Conservation (phyloP, 1,139 yeast genomes). For the Candida neerlandica region DNA sequence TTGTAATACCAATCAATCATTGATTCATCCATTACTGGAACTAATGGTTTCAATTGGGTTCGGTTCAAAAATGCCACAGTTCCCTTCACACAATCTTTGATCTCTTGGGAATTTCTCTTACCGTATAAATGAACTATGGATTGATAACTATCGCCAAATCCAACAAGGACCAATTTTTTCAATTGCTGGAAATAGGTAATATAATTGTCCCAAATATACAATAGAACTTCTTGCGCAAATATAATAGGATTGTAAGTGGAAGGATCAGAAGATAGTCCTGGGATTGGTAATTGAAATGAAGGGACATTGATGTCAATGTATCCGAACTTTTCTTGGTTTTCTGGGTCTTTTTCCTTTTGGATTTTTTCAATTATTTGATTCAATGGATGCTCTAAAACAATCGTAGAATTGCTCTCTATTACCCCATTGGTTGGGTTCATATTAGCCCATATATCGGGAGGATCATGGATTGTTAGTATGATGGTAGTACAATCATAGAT, state of each 20-base stretch:
- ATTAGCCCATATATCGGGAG: slow-evolving; percentile 92
- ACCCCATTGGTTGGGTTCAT: slow-evolving; percentile 79
- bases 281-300: slow-evolving; percentile 36
- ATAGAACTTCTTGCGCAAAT: slow-evolving; percentile 73
- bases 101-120: slow-evolving; percentile 63
- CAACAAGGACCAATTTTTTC: slow-evolving; percentile 74
- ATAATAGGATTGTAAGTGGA: slow-evolving; percentile 59
- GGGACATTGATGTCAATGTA: slow-evolving; percentile 86
- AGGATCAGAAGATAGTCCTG: slow-evolving; percentile 26
- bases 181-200: slow-evolving; percentile 70
- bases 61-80: slow-evolving; percentile 72
- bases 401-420: slow-evolving; percentile 71
- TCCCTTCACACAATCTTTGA: slow-evolving; percentile 66
- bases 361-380: slow-evolving; percentile 39
- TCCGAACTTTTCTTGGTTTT: slow-evolving; percentile 59
- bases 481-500: slow-evolving; percentile 66
- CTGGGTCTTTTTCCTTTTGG: slow-evolving; percentile 49
- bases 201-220: slow-evolving; percentile 91
- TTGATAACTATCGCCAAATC: slow-evolving; percentile 88
- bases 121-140: slow-evolving; percentile 88
- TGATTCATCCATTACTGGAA: slow-evolving; percentile 86
- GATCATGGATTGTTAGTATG: slow-evolving; percentile 80
- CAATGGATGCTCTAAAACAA: slow-evolving; percentile 55
- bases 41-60: slow-evolving; percentile 69
- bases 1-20: slow-evolving; percentile 90